These are phyloP conservation scores for Huiozyma sinensis DNA, from an alignment of 805 yeast species.

Conservation along the genomic window DNA sequence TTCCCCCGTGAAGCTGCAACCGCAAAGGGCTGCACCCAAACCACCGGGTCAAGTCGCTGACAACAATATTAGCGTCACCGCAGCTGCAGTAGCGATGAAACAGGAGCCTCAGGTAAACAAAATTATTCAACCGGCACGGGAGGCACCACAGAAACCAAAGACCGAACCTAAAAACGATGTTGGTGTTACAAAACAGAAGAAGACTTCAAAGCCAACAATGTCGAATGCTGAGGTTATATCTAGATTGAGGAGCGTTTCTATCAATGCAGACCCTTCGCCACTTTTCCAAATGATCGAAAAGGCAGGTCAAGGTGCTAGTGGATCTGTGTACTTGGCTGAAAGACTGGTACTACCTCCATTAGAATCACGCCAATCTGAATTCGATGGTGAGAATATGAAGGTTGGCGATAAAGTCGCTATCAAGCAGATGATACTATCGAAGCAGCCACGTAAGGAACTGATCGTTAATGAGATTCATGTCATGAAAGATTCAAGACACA, in stretches of 20 bases:
- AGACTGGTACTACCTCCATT: conserved; percentile 35
- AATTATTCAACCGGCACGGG: conserved; percentile 14
- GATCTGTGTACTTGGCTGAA: conserved; percentile 84
- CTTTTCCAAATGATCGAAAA: conserved; percentile 65
- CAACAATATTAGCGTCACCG: conserved; percentile 25
- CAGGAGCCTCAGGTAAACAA: conserved; percentile 6
- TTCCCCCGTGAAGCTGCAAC: conserved; percentile 15
- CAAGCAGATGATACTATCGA: conserved; percentile 86
- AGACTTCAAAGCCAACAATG: conserved; percentile 50
- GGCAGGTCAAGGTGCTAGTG: conserved; percentile 97
- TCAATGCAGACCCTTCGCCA: conserved; percentile 76
- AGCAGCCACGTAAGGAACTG: conserved; percentile 89
- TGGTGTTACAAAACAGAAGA: conserved; percentile 29
- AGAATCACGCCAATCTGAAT: conserved; percentile 2
- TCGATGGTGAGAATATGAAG: conserved; percentile 16
- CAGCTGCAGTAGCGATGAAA: conserved; percentile 29
- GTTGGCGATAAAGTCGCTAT: conserved; percentile 75
- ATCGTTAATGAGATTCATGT: conserved; percentile 93
- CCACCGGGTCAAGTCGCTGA: conserved; percentile 9
- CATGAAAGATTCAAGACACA: conserved; percentile 92
- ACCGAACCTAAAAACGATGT: conserved; percentile 17
- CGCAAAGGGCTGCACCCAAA: conserved; percentile 18
- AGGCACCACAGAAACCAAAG: conserved; percentile 26
- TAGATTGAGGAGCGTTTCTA: conserved; percentile 72
- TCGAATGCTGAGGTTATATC: conserved; percentile 83